Percentiles rank a stretch among this genome's conserved stretches.
Conservation (phyloP, 441 rosid genomes). For the Erodium chrysanthum region DNA sequence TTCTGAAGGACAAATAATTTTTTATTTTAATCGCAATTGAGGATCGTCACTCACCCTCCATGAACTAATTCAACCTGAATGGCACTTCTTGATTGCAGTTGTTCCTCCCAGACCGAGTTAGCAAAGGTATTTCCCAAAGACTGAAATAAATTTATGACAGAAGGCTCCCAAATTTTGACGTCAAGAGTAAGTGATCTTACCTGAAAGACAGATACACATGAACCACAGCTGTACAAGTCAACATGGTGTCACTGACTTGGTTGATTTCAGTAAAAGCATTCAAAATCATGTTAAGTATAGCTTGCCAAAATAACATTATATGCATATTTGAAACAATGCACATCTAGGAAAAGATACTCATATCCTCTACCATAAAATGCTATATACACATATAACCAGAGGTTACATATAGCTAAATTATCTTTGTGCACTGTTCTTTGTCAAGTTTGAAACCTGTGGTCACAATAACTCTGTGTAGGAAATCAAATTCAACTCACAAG, state of each 20-base stretch:
- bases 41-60: slow-evolving; percentile 35
- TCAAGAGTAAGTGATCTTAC: slow-evolving; percentile 96
- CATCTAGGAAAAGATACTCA: slow-evolving; percentile 1
- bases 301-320: neutral
- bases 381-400: too few relatives aligned
- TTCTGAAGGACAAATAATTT: neutral
- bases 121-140: slow-evolving; percentile 65
- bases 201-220: slow-evolving; percentile 32
- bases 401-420: neutral
- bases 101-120: slow-evolving; percentile 81
- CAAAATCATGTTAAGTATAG: neutral
- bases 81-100: slow-evolving; percentile 41
- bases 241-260: neutral
- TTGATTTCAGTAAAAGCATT: neutral
- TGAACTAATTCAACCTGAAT: slow-evolving; percentile 30
- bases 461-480: neutral
- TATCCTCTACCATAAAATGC: neutral
- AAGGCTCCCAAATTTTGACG: slow-evolving; percentile 88
- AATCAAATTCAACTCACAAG: neutral
- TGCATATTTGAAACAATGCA: neutral
- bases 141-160: slow-evolving; percentile 61
- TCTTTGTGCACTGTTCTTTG: neutral
- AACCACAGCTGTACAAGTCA: slow-evolving; percentile 2
- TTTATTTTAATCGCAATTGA: neutral
- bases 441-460: neutral